A percentile compares a stretch with the other conserved stretches of the same genome.
phyloP scores from a whole-genome alignment of 2,329 filamentous ascomycete genomes.

The Apiospora sp. region DNA sequence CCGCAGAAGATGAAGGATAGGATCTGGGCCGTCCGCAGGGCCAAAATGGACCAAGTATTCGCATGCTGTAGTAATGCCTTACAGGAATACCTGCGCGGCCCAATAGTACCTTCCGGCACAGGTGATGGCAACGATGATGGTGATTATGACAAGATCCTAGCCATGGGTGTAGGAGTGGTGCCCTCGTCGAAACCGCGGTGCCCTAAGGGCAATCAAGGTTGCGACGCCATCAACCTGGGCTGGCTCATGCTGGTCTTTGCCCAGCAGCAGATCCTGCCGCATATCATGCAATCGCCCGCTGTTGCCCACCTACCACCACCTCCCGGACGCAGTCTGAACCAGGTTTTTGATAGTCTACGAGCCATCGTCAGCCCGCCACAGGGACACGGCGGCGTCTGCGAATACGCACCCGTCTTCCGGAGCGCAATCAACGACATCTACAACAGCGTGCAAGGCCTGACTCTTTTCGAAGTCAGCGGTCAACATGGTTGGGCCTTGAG shows the following conservation, averaged over 20 bases:
- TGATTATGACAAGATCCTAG: slow-evolving; percentile 29
- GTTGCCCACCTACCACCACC: slow-evolving; percentile 36
- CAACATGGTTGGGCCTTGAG: slow-evolving; percentile 59
- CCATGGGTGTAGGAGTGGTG: slow-evolving; percentile 34
- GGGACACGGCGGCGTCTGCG: slow-evolving; percentile 54
- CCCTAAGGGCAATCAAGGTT: slow-evolving; percentile 57
- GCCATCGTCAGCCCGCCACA: slow-evolving; percentile 54
- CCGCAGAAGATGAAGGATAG: slow-evolving; percentile 56
- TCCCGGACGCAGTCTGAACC: slow-evolving; percentile 50
- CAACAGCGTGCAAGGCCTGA: slow-evolving; percentile 58
- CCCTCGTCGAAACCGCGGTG: slow-evolving; percentile 54
- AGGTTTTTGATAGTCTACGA: slow-evolving; percentile 54
- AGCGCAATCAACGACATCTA: slow-evolving; percentile 58
- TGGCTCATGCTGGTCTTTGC: slow-evolving; percentile 62
- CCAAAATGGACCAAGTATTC: slow-evolving; percentile 60
- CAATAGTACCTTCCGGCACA: not conserved
- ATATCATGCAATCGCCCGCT: slow-evolving; percentile 46
- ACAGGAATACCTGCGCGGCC: slow-evolving; percentile 53
- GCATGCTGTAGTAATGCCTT: slow-evolving; percentile 53
- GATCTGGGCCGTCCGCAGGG: slow-evolving; percentile 56
- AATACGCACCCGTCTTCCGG: slow-evolving; percentile 57
- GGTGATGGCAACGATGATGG: not conserved
- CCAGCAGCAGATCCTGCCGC: slow-evolving; percentile 54
- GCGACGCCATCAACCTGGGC: slow-evolving; percentile 61
- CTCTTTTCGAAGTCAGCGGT: slow-evolving; percentile 57